Conservation (phyloP, 495 filamentous ascomycete species). For the Trypethelium eluteriae region DNA sequence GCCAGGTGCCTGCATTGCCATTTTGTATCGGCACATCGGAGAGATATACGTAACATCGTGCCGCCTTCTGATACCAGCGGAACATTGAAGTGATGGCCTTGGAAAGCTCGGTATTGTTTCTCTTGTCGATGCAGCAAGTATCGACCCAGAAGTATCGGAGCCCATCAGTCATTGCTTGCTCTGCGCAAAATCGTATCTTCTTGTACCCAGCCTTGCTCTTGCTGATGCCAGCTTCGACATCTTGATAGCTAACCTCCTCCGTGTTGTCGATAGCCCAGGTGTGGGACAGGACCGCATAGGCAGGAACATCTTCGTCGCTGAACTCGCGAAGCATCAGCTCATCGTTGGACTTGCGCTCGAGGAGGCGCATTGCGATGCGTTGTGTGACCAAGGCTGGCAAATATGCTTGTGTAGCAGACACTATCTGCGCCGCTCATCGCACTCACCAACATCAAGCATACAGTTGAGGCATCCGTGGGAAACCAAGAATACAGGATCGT, state of each 20-base stretch:
- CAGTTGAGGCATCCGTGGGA: neutral
- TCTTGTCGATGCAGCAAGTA: constrained; percentile 19
- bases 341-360: constrained; percentile 10
- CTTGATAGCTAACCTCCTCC: constrained; percentile 18
- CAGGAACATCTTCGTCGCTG: constrained; percentile 10
- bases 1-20: neutral
- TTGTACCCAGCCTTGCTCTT: constrained; percentile 18
- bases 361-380: constrained; percentile 18
- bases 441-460: neutral
- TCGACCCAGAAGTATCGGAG: too few species aligned
- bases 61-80: constrained; percentile 17
- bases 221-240: constrained; percentile 9
- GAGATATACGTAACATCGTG: constrained; percentile 16
- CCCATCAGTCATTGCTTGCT: constrained; percentile 16
- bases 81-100: constrained; percentile 17
- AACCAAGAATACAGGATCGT: neutral
- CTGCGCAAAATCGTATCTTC: constrained; percentile 19
- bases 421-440: neutral
- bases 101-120: constrained; percentile 13
- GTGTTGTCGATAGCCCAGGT: constrained; percentile 16
- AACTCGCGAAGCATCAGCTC: constrained; percentile 19
- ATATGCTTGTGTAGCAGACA: neutral
- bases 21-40: constrained; percentile 13
- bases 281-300: constrained; percentile 23
- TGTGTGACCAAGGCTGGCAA: constrained; percentile 1